A percentile compares a stretch with the other conserved stretches of the same genome.
Evolutionary conservation across 2,329 filamentous ascomycete species (phyloP).

Genomic region (Claviceps monticola): DNA sequence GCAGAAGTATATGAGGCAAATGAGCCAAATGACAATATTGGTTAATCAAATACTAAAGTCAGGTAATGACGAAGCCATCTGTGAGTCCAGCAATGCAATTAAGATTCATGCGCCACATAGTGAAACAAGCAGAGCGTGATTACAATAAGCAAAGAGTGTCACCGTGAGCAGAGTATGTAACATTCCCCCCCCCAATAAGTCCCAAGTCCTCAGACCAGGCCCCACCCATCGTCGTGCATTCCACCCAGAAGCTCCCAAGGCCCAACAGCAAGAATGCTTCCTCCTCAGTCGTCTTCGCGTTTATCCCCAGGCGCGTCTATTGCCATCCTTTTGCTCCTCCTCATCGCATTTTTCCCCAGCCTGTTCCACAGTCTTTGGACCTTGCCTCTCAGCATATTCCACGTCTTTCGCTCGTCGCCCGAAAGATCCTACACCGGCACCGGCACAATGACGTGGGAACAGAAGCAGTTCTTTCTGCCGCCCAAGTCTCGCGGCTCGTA

Average conservation of each 20-base stretch:
- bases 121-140: not conserved
- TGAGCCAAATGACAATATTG: too few relatives aligned
- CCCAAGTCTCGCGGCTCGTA: conserved; percentile 69
- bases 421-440: conserved; percentile 16
- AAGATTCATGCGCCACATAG: not conserved
- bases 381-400: conserved; percentile 29
- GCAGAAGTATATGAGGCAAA: too few relatives aligned
- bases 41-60: too few relatives aligned
- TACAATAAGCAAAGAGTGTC: too few relatives aligned
- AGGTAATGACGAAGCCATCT: too few relatives aligned
- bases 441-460: conserved; percentile 57
- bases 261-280: not conserved
- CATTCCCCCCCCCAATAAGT: not conserved
- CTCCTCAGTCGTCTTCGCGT: conserved; percentile 10
- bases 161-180: too few relatives aligned
- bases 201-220: not conserved
- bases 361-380: conserved; percentile 39
- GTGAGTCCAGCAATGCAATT: too few relatives aligned
- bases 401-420: conserved; percentile 17
- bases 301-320: conserved; percentile 27
- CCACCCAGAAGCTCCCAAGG: not conserved
- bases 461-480: conserved; percentile 74
- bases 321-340: conserved; percentile 31
- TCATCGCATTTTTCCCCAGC: conserved; percentile 37
- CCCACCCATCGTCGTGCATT: conserved; percentile 5